Evolutionary conservation across 169 alveolate species (phyloP), one percentile per base, ranked within the genome.

Genomic region (Perkinsus marinus): DNA sequence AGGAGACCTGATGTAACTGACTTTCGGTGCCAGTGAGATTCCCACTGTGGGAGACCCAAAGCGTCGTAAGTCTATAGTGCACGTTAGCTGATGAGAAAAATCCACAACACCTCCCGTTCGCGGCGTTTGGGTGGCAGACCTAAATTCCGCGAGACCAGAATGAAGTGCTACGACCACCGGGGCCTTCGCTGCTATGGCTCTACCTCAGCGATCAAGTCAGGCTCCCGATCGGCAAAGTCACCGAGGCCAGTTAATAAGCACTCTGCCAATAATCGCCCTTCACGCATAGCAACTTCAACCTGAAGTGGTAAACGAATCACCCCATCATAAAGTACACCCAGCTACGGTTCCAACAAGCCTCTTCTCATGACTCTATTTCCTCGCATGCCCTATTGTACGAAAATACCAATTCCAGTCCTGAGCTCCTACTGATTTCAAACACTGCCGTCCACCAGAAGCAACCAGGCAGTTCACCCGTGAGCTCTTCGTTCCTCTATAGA

Each of bases 121-220:
- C 36, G 43, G 41, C 34, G 69, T 39, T 69, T 37, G 91, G 91
- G 39, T 90, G 91, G 41, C 79, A 57, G 22, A 57, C 79, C 79
- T 57, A 57, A 57, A 19, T 26, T 16, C 7, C 79, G n/a, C n/a
- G 17, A n/a, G n/a, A n/a, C 46, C 36, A 13, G 7, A 57, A 16
- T 30, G 37, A 13, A 30, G 79, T 10, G 46, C 3, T 26, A 30
- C 7, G 22, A 13, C 37, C 7, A 57, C 79, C 7, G 22, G 37
- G 79, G 91, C 91, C 3, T 41, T 10, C 10, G 46, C 46, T 41
- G 10, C 46, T 41, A 41, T 3, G 3, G 46, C 10, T 10, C 46
- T 10, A 90, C 91, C n/a, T 90, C 91, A 17, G 57, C 91, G 17
- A 90, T 26, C 69, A 90, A 57, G 46, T 90, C 91, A 5, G 57